A percentile compares a stretch with the other conserved stretches of the same genome.
Evolutionary conservation across 441 rosid genomes (phyloP).

Genomic region (Macaranga tanarius): DNA sequence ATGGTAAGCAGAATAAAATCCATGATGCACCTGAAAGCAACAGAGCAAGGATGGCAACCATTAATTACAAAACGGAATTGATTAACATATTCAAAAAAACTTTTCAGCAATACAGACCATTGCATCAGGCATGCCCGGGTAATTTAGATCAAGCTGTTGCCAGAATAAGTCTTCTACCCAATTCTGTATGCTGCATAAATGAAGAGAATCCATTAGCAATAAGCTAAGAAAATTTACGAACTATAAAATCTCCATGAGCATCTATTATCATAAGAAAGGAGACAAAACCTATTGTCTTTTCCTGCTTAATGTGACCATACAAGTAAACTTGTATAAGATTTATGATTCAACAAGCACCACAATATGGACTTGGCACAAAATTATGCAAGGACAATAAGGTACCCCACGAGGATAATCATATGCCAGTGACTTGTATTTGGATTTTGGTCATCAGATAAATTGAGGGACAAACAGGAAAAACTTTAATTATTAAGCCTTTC

Average conservation of each 20-base stretch:
- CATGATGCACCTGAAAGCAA: slow-evolving; percentile 73
- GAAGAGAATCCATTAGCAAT: slow-evolving; percentile 4
- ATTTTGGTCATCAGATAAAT: background rate
- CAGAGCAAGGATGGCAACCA: background rate
- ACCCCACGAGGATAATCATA: background rate
- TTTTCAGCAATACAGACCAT: slow-evolving; percentile 49
- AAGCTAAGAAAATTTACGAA: background rate
- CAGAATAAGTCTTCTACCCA: slow-evolving; percentile 91
- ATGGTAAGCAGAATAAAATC: slow-evolving; percentile 90
- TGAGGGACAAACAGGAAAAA: background rate
- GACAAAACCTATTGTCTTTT: background rate
- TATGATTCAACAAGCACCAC: background rate
- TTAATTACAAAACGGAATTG: slow-evolving; percentile 3
- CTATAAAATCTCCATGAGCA: background rate
- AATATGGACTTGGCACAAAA: background rate
- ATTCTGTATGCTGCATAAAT: slow-evolving; percentile 69
- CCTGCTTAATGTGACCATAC: background rate
- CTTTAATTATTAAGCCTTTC: background rate
- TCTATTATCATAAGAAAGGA: background rate
- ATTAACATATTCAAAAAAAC: background rate
- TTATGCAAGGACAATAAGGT: background rate
- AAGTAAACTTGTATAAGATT: background rate
- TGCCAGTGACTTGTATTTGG: background rate
- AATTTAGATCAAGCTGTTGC: slow-evolving; percentile 94
- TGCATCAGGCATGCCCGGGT: slow-evolving; percentile 95